Evolutionary conservation across 2,329 filamentous ascomycete genomes (phyloP), one percentile per base, ranked within the genome.

Genomic region (Alternaria longipes): DNA sequence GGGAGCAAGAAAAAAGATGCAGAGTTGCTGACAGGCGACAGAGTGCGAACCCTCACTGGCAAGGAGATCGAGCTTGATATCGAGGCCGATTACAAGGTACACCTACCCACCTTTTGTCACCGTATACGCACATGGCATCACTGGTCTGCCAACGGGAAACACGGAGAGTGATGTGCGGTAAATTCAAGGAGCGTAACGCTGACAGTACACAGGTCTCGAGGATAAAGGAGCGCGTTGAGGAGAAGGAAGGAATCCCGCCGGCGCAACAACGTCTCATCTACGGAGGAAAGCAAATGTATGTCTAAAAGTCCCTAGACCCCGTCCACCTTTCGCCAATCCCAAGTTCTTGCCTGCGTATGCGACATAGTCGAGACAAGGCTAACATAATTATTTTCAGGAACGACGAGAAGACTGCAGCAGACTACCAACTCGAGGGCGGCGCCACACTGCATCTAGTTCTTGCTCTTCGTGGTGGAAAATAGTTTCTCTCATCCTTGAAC

Each of bases 21-120:
- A 8, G 18, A 8, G 16, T 36, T 8, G 47, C 71, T 72, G 51
- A 75, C 56, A 34, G 0, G 14, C 1, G 20, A 45, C 53, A 99
- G 94, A 86, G 94, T 99, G 79, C 91, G 95, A 78, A 99, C 95
- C 65, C 89, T 99, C 67, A 98, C 95, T 67, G 95, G 95, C 77
- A 98, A 98, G 85, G 93, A 99, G 84, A 98, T 98, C 80, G 94
- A 98, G 86, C 89, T 99, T 74, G 94, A 98, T 78, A 97, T 99
- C 78, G 95, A 98, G 84, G 86, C 89, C 54, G 90, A 93, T 76
- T 97, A 97, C 86, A 97, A 94, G 87, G 94, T 96, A 82, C 71
- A 76, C 54, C 38, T 16, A 44, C 38, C 22, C 44, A 11, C 12
- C 6, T 24, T 42, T 0, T 4, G 8, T 26, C 20, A 32, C 30